Evolutionary conservation across 441 rosid genomes (phyloP).

Genomic region (Pelargonium citronellum): DNA sequence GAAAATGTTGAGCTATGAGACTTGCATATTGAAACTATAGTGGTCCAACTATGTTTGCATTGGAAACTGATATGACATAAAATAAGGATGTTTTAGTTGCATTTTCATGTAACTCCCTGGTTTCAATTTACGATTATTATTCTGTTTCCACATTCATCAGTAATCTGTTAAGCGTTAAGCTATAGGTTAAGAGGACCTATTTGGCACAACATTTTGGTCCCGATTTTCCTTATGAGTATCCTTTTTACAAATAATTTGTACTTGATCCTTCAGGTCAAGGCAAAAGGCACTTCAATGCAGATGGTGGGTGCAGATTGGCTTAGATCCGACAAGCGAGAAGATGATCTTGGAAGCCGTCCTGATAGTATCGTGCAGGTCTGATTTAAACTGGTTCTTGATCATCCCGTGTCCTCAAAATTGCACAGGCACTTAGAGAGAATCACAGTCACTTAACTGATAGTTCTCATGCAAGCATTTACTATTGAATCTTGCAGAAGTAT

Average conservation of each 20-base stretch:
- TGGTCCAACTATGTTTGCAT: neutral
- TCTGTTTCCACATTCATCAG: too few relatives aligned
- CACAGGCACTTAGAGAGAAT: neutral
- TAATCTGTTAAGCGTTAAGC: too few relatives aligned
- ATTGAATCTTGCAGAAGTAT: slow-evolving; percentile 32
- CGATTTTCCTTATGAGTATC: neutral
- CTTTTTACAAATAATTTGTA: neutral
- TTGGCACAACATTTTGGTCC: too few relatives aligned
- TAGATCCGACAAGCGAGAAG: slow-evolving; percentile 61
- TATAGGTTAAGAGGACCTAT: too few relatives aligned
- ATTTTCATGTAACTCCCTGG: too few relatives aligned
- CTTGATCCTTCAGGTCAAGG: slow-evolving; percentile 47
- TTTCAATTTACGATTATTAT: too few relatives aligned
- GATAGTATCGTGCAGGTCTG: slow-evolving; percentile 68
- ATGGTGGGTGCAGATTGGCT: slow-evolving; percentile 95
- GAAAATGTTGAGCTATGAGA: too few relatives aligned
- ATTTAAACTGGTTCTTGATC: neutral
- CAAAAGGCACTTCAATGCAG: slow-evolving; percentile 62
- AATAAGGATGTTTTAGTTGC: neutral
- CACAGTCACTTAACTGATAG: neutral
- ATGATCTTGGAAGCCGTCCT: slow-evolving; percentile 61
- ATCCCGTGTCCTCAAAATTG: too few relatives aligned
- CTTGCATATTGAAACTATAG: neutral
- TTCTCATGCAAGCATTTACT: neutral
- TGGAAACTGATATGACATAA: neutral